Percentiles rank a stretch among this genome's conserved stretches.
Conservation (phyloP, 495 filamentous ascomycete species). For the Penicillium nucicola region DNA sequence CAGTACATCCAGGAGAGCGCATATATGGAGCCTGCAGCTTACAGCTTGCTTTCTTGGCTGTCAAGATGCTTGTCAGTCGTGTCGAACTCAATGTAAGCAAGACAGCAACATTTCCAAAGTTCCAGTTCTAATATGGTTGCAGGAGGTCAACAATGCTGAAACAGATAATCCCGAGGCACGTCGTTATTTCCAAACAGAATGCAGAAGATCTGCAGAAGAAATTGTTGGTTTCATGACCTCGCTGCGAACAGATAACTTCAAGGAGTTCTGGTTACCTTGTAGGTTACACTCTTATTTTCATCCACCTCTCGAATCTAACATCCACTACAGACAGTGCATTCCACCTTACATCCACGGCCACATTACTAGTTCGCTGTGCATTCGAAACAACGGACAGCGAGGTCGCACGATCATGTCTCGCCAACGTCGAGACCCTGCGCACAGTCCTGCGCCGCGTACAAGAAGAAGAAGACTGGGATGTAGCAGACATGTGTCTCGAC, state of each 20-base stretch:
- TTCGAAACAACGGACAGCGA: conserved; percentile 42
- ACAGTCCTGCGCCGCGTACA: conserved; percentile 45
- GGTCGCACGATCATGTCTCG: conserved; percentile 39
- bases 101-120: background rate
- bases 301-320: conserved; percentile 8
- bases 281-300: conserved; percentile 6
- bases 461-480: conserved; percentile 53
- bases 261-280: conserved; percentile 51
- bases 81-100: conserved; percentile 46
- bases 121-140: conserved; percentile 6
- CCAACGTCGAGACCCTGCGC: conserved; percentile 42
- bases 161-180: conserved; percentile 42
- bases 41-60: conserved; percentile 48
- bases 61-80: conserved; percentile 50
- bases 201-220: conserved; percentile 47
- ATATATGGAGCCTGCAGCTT: conserved; percentile 47
- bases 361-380: conserved; percentile 46
- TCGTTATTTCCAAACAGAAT: conserved; percentile 49
- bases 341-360: conserved; percentile 47
- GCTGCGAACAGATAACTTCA: conserved; percentile 40
- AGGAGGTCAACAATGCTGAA: conserved; percentile 46
- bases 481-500: conserved; percentile 52
- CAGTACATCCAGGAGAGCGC: conserved; percentile 26
- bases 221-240: conserved; percentile 51
- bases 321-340: conserved; percentile 42